phyloP scores from a whole-genome alignment of 1,284 basidiomycete species.

The Pascua sp. region DNA sequence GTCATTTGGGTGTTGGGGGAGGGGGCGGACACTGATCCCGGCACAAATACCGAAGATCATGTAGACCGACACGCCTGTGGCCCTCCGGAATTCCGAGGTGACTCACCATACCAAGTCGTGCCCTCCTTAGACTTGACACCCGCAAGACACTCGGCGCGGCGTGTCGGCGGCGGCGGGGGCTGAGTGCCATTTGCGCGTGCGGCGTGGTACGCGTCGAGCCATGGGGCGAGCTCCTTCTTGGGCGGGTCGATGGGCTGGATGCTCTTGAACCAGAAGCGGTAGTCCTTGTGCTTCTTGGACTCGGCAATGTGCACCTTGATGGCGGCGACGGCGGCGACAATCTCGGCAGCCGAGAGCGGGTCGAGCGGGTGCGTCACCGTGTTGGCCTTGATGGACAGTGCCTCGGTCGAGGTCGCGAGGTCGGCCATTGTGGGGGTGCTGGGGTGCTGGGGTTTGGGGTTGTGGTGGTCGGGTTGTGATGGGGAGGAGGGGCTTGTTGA shows the following conservation, averaged over 20 bases:
- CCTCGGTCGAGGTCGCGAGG: slow-evolving; percentile 1
- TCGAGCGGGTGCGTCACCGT: slow-evolving; percentile 47
- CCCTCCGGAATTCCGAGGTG: too few species aligned
- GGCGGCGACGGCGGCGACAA: slow-evolving; percentile 24
- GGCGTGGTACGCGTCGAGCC: slow-evolving; percentile 21
- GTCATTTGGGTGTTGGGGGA: too few species aligned
- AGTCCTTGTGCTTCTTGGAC: slow-evolving; percentile 4
- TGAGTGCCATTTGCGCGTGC: slow-evolving; percentile 3
- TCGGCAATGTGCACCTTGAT: slow-evolving; percentile 7
- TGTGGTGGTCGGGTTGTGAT: not conserved
- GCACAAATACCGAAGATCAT: too few species aligned
- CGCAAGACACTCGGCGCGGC: slow-evolving; percentile 17
- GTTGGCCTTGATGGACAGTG: slow-evolving; percentile 1
- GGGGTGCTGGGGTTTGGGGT: not conserved
- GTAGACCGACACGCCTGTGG: too few species aligned
- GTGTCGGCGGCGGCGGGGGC: not conserved
- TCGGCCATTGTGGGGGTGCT: not conserved
- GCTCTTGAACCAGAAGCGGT: slow-evolving; percentile 34
- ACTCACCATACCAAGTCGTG: slow-evolving; percentile 21
- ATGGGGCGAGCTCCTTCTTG: slow-evolving; percentile 31
- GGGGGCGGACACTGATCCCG: not conserved
- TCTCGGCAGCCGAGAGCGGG: slow-evolving; percentile 44
- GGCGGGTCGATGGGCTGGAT: slow-evolving; percentile 31
- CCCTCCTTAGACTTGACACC: slow-evolving; percentile 16
- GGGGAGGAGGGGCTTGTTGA: too few species aligned